Conservation (phyloP, 331 rosid genomes). For the Saraca asoca region DNA sequence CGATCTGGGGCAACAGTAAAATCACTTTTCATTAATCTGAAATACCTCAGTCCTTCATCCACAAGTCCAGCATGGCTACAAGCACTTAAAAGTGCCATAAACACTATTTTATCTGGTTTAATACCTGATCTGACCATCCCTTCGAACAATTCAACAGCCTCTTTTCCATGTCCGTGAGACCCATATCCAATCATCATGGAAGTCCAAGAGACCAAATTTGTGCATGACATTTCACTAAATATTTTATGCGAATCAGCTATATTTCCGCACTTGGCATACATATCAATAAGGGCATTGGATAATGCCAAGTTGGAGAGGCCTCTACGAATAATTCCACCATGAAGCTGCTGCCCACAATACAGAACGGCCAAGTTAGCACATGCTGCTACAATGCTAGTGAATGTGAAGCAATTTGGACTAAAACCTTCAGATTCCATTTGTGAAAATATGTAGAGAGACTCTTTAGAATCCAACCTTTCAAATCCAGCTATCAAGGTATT, state of each 20-base stretch:
- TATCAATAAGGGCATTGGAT: slow-evolving; percentile 75
- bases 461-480: slow-evolving; percentile 55
- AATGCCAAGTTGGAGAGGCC: slow-evolving; percentile 54
- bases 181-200: slow-evolving; percentile 72
- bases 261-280: slow-evolving; percentile 81
- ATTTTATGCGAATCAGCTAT: slow-evolving; percentile 53
- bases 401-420: slow-evolving; percentile 69
- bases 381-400: slow-evolving; percentile 63
- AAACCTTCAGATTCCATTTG: slow-evolving; percentile 60
- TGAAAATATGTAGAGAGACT: slow-evolving; percentile 58
- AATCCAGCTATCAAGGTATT: slow-evolving; percentile 77
- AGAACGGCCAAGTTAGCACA: slow-evolving; percentile 66
- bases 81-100: slow-evolving; percentile 75
- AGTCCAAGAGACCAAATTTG: slow-evolving; percentile 80
- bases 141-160: slow-evolving; percentile 61
- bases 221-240: slow-evolving; percentile 51
- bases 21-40: slow-evolving; percentile 50
- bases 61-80: slow-evolving; percentile 81
- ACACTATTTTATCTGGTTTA: slow-evolving; percentile 69
- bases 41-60: slow-evolving; percentile 63
- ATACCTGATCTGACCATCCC: slow-evolving; percentile 64
- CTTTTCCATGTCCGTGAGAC: slow-evolving; percentile 72
- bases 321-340: slow-evolving; percentile 59
- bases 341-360: slow-evolving; percentile 71
- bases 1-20: slow-evolving; percentile 57